A percentile compares a stretch with the other conserved stretches of the same genome.
phyloP scores from a whole-genome alignment of 2,329 filamentous ascomycete genomes.

The Xylariaceae sp. region DNA sequence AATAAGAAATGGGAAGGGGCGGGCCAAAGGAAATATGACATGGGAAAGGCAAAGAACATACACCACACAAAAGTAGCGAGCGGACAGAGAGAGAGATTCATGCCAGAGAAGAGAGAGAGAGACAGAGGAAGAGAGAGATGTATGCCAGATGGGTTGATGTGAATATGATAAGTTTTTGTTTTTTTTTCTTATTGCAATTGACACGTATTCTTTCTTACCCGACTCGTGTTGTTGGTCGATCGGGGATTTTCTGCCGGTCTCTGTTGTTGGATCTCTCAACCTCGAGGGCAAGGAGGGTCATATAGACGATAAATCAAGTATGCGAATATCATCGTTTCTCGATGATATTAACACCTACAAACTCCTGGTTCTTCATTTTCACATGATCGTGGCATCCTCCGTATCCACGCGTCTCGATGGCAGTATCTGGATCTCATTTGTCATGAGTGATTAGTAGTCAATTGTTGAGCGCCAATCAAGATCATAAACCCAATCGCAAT shows the following conservation, averaged over 20 bases:
- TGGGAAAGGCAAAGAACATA: too few relatives aligned
- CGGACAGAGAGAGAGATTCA: too few relatives aligned
- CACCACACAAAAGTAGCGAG: too few relatives aligned
- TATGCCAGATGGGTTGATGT: slow-evolving; percentile 15
- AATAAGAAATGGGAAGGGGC: slow-evolving; percentile 4
- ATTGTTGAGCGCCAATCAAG: too few relatives aligned
- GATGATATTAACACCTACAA: too few relatives aligned
- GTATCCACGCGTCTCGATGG: too few relatives aligned
- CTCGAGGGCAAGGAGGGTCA: neutral
- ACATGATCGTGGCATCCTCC: too few relatives aligned
- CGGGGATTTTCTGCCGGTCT: slow-evolving; percentile 13
- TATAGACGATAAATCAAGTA: slow-evolving; percentile 13
- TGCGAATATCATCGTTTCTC: slow-evolving; percentile 8
- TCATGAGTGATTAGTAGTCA: too few relatives aligned
- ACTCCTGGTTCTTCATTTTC: too few relatives aligned
- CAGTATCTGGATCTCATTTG: too few relatives aligned
- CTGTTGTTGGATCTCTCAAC: slow-evolving; percentile 10
- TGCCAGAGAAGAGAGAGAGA: neutral
- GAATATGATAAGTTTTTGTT: slow-evolving; percentile 8
- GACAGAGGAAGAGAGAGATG: neutral
- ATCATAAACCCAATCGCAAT: too few relatives aligned
- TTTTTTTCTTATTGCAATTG: slow-evolving; percentile 5
- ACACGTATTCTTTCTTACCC: slow-evolving; percentile 20
- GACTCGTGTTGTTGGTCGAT: slow-evolving; percentile 25
- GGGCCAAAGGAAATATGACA: too few relatives aligned